Evolutionary conservation across 2,329 filamentous ascomycete species (phyloP).

Genomic region (Colletotrichum australisinense): DNA sequence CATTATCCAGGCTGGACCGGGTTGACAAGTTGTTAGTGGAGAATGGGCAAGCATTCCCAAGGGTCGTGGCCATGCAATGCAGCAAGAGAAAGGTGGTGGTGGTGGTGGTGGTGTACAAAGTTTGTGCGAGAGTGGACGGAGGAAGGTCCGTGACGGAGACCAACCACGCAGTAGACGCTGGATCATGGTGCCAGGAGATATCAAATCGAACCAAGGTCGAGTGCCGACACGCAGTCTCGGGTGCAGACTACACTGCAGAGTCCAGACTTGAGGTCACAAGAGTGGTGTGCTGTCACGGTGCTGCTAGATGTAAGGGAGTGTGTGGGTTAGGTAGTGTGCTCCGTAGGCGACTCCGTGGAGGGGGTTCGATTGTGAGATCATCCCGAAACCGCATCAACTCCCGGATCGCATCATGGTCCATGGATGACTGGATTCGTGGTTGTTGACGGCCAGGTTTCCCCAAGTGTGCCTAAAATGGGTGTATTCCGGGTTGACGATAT

Average conservation of each 20-base stretch:
- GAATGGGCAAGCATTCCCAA: background rate
- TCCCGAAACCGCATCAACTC: background rate
- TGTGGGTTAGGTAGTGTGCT: background rate
- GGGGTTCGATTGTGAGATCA: background rate
- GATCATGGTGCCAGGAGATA: background rate
- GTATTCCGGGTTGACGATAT: background rate
- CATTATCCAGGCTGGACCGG: background rate
- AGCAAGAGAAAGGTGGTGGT: background rate
- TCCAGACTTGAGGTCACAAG: too few species aligned
- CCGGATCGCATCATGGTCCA: background rate
- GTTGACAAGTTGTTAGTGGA: constrained; percentile 12
- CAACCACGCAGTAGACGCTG: background rate
- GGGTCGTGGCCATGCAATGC: background rate
- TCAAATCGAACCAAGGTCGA: background rate
- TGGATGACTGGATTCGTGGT: background rate
- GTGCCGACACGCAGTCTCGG: background rate
- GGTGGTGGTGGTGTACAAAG: background rate
- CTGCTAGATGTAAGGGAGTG: too few species aligned
- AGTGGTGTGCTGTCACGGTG: too few species aligned
- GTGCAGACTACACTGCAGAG: too few species aligned
- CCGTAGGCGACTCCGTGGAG: background rate
- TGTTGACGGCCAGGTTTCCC: background rate
- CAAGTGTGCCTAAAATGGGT: background rate
- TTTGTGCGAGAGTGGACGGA: background rate
- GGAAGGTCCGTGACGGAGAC: background rate